Conservation (phyloP, 2,329 filamentous ascomycete species). For the Fonsecaea pedrosoi region DNA sequence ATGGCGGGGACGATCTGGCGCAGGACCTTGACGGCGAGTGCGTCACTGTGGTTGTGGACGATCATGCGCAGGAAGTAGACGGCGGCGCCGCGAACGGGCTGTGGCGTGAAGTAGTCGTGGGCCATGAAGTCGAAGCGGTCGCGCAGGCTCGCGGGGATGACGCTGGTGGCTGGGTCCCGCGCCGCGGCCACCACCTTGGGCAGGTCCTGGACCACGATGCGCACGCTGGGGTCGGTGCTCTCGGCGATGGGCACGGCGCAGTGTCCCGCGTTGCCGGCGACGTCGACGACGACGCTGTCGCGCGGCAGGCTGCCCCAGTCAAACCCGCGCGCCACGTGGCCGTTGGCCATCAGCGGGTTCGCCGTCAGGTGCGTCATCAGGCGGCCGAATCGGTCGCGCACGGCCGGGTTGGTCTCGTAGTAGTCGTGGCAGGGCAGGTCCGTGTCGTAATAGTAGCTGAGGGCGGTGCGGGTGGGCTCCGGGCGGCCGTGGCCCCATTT, state of each 20-base stretch:
- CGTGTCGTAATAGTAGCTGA: conserved; percentile 43
- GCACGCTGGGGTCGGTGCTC: conserved; percentile 20
- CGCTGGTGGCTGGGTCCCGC: conserved; percentile 26
- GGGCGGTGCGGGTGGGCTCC: conserved; percentile 39
- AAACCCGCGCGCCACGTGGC: conserved; percentile 25
- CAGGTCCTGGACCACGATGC: conserved; percentile 37
- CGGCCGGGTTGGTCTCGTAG: conserved; percentile 27
- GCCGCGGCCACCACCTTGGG: conserved; percentile 31
- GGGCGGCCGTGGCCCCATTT: conserved; percentile 37
- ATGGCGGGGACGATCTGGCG: conserved; percentile 37
- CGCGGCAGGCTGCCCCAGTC: conserved; percentile 46
- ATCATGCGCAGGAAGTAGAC: conserved; percentile 41
- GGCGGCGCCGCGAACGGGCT: conserved; percentile 38
- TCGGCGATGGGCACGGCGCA: conserved; percentile 30
- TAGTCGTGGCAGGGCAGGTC: conserved; percentile 45
- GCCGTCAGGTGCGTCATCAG: conserved; percentile 33
- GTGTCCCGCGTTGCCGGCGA: conserved; percentile 38
- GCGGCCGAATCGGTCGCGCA: conserved; percentile 25
- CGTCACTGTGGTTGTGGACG: conserved; percentile 42
- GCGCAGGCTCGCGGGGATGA: conserved; percentile 23
- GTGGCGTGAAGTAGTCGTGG: conserved; percentile 41
- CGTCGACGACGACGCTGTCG: conserved; percentile 61
- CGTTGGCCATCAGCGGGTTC: conserved; percentile 30
- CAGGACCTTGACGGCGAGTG: conserved; percentile 37
- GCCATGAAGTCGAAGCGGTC: conserved; percentile 36